These are phyloP conservation scores for Candida sanyaensis DNA, from an alignment of 1,139 yeast species.

Conservation along the genomic window DNA sequence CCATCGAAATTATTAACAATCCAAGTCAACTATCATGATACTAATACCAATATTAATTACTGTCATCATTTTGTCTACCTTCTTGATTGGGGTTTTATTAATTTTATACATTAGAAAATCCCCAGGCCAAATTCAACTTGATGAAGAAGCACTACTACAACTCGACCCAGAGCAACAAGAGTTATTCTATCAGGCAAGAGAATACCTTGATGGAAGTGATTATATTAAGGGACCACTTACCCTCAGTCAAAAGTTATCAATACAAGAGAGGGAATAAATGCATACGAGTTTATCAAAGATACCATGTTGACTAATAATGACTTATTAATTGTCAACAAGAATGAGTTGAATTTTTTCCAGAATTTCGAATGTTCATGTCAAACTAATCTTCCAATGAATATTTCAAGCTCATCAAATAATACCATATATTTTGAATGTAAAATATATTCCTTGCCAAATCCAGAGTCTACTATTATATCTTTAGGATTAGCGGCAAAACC, in stretches of 20 bases:
- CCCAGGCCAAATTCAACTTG: not conserved
- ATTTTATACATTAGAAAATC: not conserved
- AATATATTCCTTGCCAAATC: slow-evolving; percentile 55
- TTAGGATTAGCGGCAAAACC: slow-evolving; percentile 53
- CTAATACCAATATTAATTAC: slow-evolving; percentile 2
- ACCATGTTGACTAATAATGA: slow-evolving; percentile 59
- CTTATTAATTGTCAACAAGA: slow-evolving; percentile 64
- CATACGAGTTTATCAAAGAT: slow-evolving; percentile 90
- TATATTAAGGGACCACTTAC: slow-evolving; percentile 46
- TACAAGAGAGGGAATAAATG: slow-evolving; percentile 92
- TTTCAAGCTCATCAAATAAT: slow-evolving; percentile 55
- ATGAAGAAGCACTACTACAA: slow-evolving; percentile 5
- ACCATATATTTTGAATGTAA: slow-evolving; percentile 84
- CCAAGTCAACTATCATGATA: not conserved
- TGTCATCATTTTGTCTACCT: not conserved
- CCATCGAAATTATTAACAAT: not conserved
- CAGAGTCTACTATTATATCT: slow-evolving; percentile 45
- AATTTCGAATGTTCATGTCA: slow-evolving; percentile 76
- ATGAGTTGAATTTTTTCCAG: slow-evolving; percentile 74
- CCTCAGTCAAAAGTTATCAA: slow-evolving; percentile 54
- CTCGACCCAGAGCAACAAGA: slow-evolving; percentile 77
- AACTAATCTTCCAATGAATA: slow-evolving; percentile 87
- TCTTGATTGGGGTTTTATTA: not conserved
- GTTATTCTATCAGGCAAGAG: slow-evolving; percentile 71
- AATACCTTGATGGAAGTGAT: slow-evolving; percentile 57